Evolutionary conservation across 164 flowering plant species (phyloP), one percentile per base, ranked within the genome.

Genomic region (Tetrastigma voinierianum): DNA sequence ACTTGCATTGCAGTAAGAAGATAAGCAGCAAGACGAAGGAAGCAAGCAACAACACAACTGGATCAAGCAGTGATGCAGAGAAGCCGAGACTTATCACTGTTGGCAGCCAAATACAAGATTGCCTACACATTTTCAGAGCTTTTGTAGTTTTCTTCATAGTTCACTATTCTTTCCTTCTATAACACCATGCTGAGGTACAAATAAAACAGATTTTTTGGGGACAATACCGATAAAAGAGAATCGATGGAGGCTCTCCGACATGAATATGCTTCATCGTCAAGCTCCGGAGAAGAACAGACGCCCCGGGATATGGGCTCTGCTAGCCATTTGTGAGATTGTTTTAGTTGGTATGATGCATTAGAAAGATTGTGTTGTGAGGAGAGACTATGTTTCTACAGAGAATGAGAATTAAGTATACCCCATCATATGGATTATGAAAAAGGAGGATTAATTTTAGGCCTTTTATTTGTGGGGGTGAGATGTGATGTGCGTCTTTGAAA

Each of bases 31-130:
- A 71, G 64, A 81, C 87, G 21, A 76, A 43, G 53, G 70, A 76
- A 70, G 74, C 32, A 2, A 79, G 62, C 63, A 82, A 82, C 63
- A 82, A 82, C 79, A 59, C 83, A n/a, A 82, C 83, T 3, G 63
- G 56, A 40, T 19, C 74, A 49, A 80, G 80, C 68, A 77, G 73
- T 62, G 76, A 70, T 62, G 77, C 77, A 14, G 52, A 46, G 16
- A 54, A 56, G 10, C 25, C 32, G 16, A 66, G 78, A 52, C 56
- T 67, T 18, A 20, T 51, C n/a, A 47, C 47, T 74, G 46, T 70
- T 40, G 46, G 67, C 62, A 70, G 63, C 55, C 21, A 43, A 58
- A 7, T 55, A 4, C 40, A 58, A 23, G 60, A 43, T 24, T 66
- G 25, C 11, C 64, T 70, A 17, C 43, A 8, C 47, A 1, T 58